Evolutionary conservation across 2,329 filamentous ascomycete species (phyloP).

Genomic region (Microascus cirrosus): DNA sequence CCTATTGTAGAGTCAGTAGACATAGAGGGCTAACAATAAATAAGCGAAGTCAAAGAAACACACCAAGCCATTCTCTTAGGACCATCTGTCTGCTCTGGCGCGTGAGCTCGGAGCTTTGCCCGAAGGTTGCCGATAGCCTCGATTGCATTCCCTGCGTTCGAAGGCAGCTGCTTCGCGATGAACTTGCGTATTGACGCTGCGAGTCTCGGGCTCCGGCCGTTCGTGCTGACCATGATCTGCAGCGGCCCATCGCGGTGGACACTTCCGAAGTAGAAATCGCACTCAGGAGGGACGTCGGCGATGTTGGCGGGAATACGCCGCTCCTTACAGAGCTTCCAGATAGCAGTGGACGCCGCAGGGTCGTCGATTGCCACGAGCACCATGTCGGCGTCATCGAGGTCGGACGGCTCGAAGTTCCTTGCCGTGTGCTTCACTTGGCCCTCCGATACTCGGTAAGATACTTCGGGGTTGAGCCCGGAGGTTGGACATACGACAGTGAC

Average conservation of each 20-base stretch:
- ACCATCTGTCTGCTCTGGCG: conserved; percentile 61
- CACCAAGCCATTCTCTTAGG: conserved; percentile 86
- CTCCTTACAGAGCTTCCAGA: conserved; percentile 91
- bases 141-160: conserved; percentile 75
- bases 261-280: conserved; percentile 97
- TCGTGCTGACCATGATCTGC: conserved; percentile 98
- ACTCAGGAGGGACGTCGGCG: conserved; percentile 90
- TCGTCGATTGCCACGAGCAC: conserved; percentile 91
- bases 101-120: conserved; percentile 65
- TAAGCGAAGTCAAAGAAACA: conserved; percentile 14
- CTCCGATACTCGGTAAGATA: conserved; percentile 66
- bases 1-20: conserved; percentile 32
- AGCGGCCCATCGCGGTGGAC: conserved; percentile 90
- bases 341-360: conserved; percentile 73
- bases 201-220: conserved; percentile 86
- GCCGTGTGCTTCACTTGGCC: conserved; percentile 71
- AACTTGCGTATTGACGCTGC: conserved; percentile 76
- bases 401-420: conserved; percentile 73
- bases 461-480: conserved; percentile 76
- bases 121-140: conserved; percentile 72
- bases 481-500: conserved; percentile 77
- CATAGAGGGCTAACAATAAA: not conserved
- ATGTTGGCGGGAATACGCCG: conserved; percentile 83
- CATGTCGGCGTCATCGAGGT: conserved; percentile 75
- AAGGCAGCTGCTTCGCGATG: conserved; percentile 67